Conservation (phyloP, 2,329 filamentous ascomycete species). For the Claviceps sp. region DNA sequence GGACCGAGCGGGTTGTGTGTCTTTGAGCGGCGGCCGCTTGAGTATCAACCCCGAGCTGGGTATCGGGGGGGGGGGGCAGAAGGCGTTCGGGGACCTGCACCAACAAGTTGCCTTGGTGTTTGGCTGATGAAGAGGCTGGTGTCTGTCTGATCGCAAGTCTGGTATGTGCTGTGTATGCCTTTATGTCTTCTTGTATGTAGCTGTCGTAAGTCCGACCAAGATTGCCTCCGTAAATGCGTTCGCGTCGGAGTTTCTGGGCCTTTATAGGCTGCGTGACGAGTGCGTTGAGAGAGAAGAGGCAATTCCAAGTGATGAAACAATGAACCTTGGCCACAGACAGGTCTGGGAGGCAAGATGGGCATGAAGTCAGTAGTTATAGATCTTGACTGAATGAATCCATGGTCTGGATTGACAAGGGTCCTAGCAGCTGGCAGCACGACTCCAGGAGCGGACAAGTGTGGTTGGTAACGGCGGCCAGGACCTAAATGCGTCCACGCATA, state of each 20-base stretch:
- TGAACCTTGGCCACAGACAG: constrained; percentile 14
- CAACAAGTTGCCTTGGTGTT: too few relatives aligned
- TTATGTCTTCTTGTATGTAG: not conserved
- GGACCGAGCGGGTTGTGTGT: constrained; percentile 4
- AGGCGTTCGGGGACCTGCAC: not conserved
- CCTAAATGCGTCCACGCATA: not conserved
- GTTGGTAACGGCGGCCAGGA: not conserved
- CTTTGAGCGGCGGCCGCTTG: not conserved
- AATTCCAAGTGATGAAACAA: constrained; percentile 6
- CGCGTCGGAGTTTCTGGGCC: not conserved
- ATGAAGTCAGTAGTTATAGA: constrained; percentile 3
- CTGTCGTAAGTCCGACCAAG: not conserved
- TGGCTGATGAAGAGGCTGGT: too few relatives aligned
- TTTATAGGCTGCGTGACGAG: not conserved
- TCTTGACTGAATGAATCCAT: not conserved
- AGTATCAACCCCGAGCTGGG: too few relatives aligned
- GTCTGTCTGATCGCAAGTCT: not conserved
- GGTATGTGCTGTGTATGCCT: not conserved
- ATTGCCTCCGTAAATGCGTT: not conserved
- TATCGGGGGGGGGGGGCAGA: not conserved
- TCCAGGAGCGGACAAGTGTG: not conserved
- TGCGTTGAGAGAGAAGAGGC: not conserved
- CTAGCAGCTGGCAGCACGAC: not conserved
- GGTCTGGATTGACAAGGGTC: not conserved
- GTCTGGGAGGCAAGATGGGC: constrained; percentile 12